Base-by-base conservation (phyloP, 805 yeast species). In the Yarrowia hollandica region DNA sequence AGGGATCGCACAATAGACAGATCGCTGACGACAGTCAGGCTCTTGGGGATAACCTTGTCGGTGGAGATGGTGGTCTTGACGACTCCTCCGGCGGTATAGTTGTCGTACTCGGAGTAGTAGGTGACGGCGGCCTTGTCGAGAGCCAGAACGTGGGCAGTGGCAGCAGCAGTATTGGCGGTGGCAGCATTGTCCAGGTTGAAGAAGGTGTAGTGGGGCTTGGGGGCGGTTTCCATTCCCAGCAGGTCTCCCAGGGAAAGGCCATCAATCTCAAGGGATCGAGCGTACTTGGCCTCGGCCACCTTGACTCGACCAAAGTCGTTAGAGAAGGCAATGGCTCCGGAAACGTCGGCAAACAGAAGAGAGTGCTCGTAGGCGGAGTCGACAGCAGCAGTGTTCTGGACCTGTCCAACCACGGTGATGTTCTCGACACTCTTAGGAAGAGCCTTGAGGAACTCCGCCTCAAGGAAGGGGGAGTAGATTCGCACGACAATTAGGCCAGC, bases 391-490 rank as follows among this genome's bases (percentile, higher is more conserved):
- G 60, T 41, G 28, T 80, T 69, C 55, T 67, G 66, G 33, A 73
- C 72, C 71, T 86, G 90, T 44, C 85, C 84, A 63, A 91, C 74
- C 26, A 90, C 88, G 46, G 87, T 83, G 59, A 91, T 72, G 61
- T 79, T 78, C 64, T 79, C 77, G 18, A 85, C 74, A 4, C 86
- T 70, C 4, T 70, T 62, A 25, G 96, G 92, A 55, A 91, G 75
- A 10, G 78, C 68, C 3, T 75, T 68, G 55, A 81, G 74, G 69
- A 90, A 90, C 64, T 79, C 80, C 28, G 75, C 77, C 30, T 80
- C 77, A 65, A 85, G 82, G 72, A 90, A 90, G 11, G 97, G 97
- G 57, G 85, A 74, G 59, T 95, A 92, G 41, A 88, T 82, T 72
- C 96, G 82, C 52, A 85, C 81, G 63, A 90, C 96, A 55, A 82